These are phyloP conservation scores for Fraxinus baroniana DNA, from an alignment of 305 asterid species.

Conservation along the genomic window DNA sequence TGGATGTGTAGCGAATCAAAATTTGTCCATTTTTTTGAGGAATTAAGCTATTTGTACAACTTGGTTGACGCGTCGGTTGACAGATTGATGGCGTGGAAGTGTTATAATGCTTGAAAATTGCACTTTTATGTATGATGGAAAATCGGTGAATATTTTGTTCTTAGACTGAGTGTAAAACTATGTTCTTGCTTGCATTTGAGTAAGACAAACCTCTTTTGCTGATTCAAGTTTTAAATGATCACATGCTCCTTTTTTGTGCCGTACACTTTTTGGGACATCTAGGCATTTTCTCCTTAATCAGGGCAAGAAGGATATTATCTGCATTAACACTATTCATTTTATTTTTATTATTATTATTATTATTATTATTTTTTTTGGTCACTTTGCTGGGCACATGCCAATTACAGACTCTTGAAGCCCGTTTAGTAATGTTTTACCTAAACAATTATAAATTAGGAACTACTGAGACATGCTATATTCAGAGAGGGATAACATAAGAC, in stretches of 20 bases:
- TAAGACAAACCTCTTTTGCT: background rate
- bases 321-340: background rate
- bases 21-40: no score
- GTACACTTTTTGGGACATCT: background rate
- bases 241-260: background rate
- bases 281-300: background rate
- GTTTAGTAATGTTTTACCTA: background rate
- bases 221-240: background rate
- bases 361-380: background rate
- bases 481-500: background rate
- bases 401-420: background rate
- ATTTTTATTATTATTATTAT: no score
- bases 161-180: background rate
- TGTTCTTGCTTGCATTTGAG: background rate
- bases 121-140: background rate
- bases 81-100: no score
- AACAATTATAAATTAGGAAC: background rate
- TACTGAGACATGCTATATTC: background rate
- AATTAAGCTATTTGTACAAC: no score
- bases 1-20: no score
- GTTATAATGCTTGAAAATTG: background rate
- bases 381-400: background rate
- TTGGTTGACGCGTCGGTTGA: no score
- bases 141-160: background rate
- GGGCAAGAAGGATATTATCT: background rate